phyloP scores from a whole-genome alignment of 805 yeast species.

The Ogataea parapolymorpha region DNA sequence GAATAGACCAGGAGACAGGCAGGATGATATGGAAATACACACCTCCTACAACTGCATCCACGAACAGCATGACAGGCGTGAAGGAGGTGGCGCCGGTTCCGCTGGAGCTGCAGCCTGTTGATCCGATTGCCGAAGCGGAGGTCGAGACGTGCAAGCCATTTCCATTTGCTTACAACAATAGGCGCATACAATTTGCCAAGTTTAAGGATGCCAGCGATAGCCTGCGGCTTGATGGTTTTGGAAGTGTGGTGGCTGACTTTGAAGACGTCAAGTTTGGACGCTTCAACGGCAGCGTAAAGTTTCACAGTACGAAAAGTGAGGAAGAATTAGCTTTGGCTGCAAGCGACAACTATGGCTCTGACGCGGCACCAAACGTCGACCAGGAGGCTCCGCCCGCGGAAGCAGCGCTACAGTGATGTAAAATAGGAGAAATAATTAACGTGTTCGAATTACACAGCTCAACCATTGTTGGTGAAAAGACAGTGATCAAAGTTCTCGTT shows the following conservation, averaged over 20 bases:
- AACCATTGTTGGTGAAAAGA: conserved; percentile 13
- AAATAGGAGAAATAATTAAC: neutral
- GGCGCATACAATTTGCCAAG: conserved; percentile 24
- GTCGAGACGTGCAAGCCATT: conserved; percentile 49
- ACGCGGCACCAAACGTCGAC: neutral
- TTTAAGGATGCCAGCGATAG: conserved; percentile 9
- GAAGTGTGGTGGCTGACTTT: conserved; percentile 10
- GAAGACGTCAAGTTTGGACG: conserved; percentile 19
- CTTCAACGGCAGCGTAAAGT: conserved; percentile 18
- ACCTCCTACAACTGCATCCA: conserved; percentile 3
- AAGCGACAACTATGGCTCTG: neutral
- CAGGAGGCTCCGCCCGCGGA: too few relatives aligned
- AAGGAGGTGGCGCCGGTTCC: neutral
- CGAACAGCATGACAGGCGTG: neutral
- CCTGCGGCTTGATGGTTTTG: conserved; percentile 14
- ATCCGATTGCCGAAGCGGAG: conserved; percentile 49
- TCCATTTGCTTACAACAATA: conserved; percentile 25
- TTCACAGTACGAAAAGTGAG: conserved; percentile 6
- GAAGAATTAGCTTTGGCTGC: conserved; percentile 5
- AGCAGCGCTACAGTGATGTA: neutral
- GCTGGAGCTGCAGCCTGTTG: conserved; percentile 2
- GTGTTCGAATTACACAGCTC: neutral
- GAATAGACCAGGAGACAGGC: conserved; percentile 19
- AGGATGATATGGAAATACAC: conserved; percentile 20
- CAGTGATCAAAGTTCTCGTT: conserved; percentile 17